Evolutionary conservation across 2,329 filamentous ascomycete species (phyloP).

Genomic region (Botrytis sinoallii): DNA sequence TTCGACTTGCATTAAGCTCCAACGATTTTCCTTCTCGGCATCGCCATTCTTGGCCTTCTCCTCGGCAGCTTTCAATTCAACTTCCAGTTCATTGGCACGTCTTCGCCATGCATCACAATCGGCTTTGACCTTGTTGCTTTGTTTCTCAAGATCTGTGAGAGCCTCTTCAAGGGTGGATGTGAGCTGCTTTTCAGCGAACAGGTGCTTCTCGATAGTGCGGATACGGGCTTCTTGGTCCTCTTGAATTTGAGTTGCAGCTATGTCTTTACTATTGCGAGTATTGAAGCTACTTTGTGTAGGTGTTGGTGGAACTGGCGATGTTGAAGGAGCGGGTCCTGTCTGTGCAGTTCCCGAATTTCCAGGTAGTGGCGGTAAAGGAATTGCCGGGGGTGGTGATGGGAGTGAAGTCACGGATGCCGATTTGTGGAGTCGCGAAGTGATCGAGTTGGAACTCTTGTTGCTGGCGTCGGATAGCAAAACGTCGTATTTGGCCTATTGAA

Average conservation of each 20-base stretch:
- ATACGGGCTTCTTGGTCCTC: constrained; percentile 96
- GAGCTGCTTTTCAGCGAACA: constrained; percentile 93
- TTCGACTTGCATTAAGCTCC: constrained; percentile 85
- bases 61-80: constrained; percentile 51
- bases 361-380: constrained; percentile 91
- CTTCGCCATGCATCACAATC: constrained; percentile 91
- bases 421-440: constrained; percentile 60
- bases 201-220: constrained; percentile 92
- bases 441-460: constrained; percentile 56
- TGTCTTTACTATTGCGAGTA: constrained; percentile 76
- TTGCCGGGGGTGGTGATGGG: constrained; percentile 90
- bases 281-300: constrained; percentile 47
- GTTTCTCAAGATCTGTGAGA: constrained; percentile 85
- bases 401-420: constrained; percentile 77
- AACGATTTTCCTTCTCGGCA: constrained; percentile 46
- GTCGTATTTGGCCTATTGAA: constrained; percentile 58
- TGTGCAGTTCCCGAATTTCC: constrained; percentile 48
- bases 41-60: constrained; percentile 41
- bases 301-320: constrained; percentile 46
- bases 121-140: constrained; percentile 85
- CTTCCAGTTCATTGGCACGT: constrained; percentile 61
- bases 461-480: constrained; percentile 33
- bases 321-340: constrained; percentile 42
- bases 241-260: constrained; percentile 70
- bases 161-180: constrained; percentile 95